phyloP scores from a whole-genome alignment of 257 asterid genomes.

The Forsythia suspensa region DNA sequence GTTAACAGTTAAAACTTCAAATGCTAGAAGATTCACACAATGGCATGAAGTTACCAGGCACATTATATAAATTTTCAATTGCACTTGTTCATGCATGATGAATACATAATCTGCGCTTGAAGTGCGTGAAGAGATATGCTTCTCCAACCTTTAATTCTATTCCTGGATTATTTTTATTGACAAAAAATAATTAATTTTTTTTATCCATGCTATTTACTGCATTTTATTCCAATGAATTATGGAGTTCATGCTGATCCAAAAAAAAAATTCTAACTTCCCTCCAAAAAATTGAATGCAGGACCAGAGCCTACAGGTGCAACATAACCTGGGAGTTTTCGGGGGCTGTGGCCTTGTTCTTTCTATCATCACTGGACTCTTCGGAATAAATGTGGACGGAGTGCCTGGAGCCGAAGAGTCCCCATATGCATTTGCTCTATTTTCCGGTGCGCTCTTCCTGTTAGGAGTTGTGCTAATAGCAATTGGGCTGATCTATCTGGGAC shows the following conservation, averaged over 20 bases:
- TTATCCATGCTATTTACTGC: neutral
- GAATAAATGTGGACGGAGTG: conserved; percentile 44
- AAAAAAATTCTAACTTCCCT: neutral
- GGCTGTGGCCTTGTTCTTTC: conserved; percentile 47
- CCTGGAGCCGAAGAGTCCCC: conserved; percentile 36
- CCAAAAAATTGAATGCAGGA: conserved; percentile 24
- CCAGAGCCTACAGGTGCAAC: conserved; percentile 40
- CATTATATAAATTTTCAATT: no score
- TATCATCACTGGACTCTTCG: conserved; percentile 37
- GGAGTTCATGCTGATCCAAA: neutral
- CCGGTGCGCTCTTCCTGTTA: conserved; percentile 27
- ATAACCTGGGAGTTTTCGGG: conserved; percentile 45
- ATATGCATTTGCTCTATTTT: conserved; percentile 39
- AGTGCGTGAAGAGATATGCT: neutral
- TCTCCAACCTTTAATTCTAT: neutral
- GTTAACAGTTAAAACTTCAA: no score
- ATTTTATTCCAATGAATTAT: neutral
- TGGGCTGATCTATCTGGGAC: conserved; percentile 40
- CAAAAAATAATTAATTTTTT: neutral
- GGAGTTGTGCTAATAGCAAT: conserved; percentile 36
- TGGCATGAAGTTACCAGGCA: neutral
- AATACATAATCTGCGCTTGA: no score
- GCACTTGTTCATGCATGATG: neutral
- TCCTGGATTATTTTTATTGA: neutral
- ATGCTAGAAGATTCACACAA: neutral